Evolutionary conservation across 23 red algal species (phyloP), one percentile per base, ranked within the genome.

Genomic region (Agarophyton chilense): DNA sequence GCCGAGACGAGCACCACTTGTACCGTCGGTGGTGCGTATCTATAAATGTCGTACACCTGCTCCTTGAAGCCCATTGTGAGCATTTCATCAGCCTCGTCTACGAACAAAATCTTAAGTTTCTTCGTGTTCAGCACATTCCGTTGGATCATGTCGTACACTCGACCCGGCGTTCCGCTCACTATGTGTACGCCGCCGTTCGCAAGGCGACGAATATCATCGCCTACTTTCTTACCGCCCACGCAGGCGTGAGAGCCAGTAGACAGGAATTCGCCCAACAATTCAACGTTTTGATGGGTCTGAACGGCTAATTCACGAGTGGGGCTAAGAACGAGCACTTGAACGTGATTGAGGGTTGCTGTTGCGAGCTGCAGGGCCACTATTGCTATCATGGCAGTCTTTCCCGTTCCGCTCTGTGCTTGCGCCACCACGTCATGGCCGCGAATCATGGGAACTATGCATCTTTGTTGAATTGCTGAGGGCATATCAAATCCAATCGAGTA

Each of bases 31-130:
- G 89, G 90, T 26, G 93, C 63, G 39, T 79, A 84, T 21, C 95
- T 76, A 49, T 98, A 98, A 39, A 98, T 94, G 50, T 98, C 95
- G 52, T 98, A 98, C 3, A 98, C 78, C 81, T 94, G 95, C 52
- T 98, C 95, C 63, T 98, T 93, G 52, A 98, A 94, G 31, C 95
- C 95, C 52, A 52, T 61, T 1, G 75, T 78, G 32, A 98, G 79
- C 95, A 98, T 98, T 45, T 98, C 88, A 73, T 98, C 95, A 16
- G 95, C 95, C 63, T 98, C 95, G 72, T 98, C 95, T 18, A 98
- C 43, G n/a, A 98, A 70, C 46, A 98, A 31, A 33, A 83, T 32
- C 22, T 45, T 24, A 1, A 98, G 57, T 49, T 78, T 53, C 12
- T 81, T 75, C 29, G 72, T 57, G 32, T 84, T 44, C 72, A 98